Evolutionary conservation across 2,329 filamentous ascomycete genomes (phyloP).

Genomic region (Neonectria hederae): DNA sequence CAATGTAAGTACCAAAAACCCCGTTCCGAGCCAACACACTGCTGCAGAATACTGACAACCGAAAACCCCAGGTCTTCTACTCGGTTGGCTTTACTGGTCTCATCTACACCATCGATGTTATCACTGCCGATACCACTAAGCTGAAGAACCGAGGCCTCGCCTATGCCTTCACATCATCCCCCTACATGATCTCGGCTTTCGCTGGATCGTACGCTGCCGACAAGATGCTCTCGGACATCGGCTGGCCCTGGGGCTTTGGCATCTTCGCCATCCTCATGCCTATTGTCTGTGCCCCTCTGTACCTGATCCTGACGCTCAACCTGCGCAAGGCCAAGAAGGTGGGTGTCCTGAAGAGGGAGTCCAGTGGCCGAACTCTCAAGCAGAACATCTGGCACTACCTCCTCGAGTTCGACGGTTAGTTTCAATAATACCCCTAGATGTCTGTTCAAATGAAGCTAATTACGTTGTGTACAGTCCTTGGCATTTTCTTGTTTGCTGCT

Average conservation of each 20-base stretch:
- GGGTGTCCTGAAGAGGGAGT: conserved; percentile 51
- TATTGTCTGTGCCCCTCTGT: conserved; percentile 65
- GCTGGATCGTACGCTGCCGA: conserved; percentile 31
- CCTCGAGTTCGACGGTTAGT: conserved; percentile 23
- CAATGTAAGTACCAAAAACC: conserved; percentile 44
- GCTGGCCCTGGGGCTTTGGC: conserved; percentile 56
- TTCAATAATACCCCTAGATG: neutral
- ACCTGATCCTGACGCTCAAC: conserved; percentile 62
- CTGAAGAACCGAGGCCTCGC: conserved; percentile 49
- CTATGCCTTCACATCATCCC: conserved; percentile 50
- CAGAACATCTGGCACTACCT: conserved; percentile 50
- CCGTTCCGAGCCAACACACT: too few relatives aligned
- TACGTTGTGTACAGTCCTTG: conserved; percentile 56
- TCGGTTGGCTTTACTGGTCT: conserved; percentile 67
- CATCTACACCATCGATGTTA: conserved; percentile 67
- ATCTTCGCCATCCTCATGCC: conserved; percentile 71
- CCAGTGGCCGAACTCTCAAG: conserved; percentile 52
- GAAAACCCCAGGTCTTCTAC: conserved; percentile 62
- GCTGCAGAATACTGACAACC: conserved; percentile 35
- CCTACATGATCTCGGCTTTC: conserved; percentile 56
- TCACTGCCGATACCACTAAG: conserved; percentile 68
- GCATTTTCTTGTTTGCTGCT: conserved; percentile 59
- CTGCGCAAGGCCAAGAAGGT: conserved; percentile 62
- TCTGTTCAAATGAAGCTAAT: conserved; percentile 28
- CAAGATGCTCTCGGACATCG: conserved; percentile 19